These are phyloP conservation scores for Stagonosporopsis rhizophila DNA, from an alignment of 2,329 filamentous ascomycete genomes.

Conservation along the genomic window DNA sequence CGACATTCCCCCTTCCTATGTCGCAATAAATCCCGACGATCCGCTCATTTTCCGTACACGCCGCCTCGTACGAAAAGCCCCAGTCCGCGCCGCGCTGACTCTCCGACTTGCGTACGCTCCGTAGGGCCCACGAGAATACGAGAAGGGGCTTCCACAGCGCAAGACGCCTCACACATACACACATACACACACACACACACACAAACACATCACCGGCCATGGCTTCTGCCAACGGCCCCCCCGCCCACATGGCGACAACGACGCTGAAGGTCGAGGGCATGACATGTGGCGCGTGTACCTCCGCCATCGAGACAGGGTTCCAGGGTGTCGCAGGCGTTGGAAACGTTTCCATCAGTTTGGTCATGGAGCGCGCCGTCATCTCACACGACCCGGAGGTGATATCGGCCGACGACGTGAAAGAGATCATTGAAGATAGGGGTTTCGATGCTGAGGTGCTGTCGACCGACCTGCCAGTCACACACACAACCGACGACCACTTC, in stretches of 20 bases:
- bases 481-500: constrained; percentile 47
- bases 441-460: constrained; percentile 92
- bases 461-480: constrained; percentile 71
- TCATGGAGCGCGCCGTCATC: constrained; percentile 95
- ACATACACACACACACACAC: too few relatives aligned
- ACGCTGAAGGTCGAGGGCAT: constrained; percentile 89
- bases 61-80: constrained; percentile 23
- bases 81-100: constrained; percentile 24
- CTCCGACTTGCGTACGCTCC: constrained; percentile 18
- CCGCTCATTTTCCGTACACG: constrained; percentile 14
- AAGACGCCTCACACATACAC: constrained; percentile 23
- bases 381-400: constrained; percentile 83
- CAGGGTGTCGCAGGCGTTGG: constrained; percentile 80
- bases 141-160: constrained; percentile 9
- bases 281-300: constrained; percentile 90
- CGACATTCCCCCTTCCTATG: constrained; percentile 17
- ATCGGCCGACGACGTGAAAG: constrained; percentile 75
- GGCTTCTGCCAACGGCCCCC: constrained; percentile 30
- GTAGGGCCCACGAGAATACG: constrained; percentile 6
- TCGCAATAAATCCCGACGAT: constrained; percentile 19
- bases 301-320: constrained; percentile 92
- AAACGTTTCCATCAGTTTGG: constrained; percentile 87
- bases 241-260: constrained; percentile 77
- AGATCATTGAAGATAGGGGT: constrained; percentile 88
- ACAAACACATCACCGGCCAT: constrained; percentile 10